Evolutionary conservation across 345 rosid genomes (phyloP), one percentile per base, ranked within the genome.

Genomic region (Tarenaya hassleriana): DNA sequence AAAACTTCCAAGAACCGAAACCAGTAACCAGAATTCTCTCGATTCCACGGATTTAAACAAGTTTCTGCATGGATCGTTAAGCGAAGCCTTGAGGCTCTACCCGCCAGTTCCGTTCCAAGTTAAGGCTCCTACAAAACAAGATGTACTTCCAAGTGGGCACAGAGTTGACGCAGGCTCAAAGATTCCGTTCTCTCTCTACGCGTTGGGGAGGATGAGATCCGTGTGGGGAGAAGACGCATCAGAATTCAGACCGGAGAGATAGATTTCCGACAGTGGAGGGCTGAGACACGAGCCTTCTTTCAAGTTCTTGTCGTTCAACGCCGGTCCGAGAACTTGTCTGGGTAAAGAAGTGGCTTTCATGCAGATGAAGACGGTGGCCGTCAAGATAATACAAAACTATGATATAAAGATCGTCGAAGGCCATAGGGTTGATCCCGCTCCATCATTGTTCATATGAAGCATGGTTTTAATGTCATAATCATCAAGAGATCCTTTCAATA

Each of bases 231-330:
- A 64, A 4, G 70, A 72, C 38, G 68, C 70, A 38, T 24, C 46
- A 16, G 67, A 68, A 34, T 72, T 72, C 37, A 72, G 48, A 50
- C 77, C 70, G 0, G 70, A 72, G n/a, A 63, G 70, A 37, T 68
- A 73, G 70, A 52, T 72, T 21, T 44, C 42, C 12, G 50, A 41
- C 2, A 16, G 17, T 10, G 73, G 67, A 56, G 41, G 56, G 33
- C 40, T 60, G 18, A 68, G 45, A 31, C 52, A 21, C 17, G 47
- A 41, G 45, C 55, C 63, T 9, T 40, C 63, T 10, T 14, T 34
- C 19, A 59, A 39, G 40, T 40, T 47, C 52, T n/a, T 34, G 0
- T 19, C 49, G n/a, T 59, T 59, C 17, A 48, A 3, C 10, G 39
- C 49, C n/a, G 56, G 56, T 37, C 48, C 56, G 9, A 59, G 56